Base-by-base conservation (phyloP, 1,139 yeast species). In the Geotrichum phurueaensis region DNA sequence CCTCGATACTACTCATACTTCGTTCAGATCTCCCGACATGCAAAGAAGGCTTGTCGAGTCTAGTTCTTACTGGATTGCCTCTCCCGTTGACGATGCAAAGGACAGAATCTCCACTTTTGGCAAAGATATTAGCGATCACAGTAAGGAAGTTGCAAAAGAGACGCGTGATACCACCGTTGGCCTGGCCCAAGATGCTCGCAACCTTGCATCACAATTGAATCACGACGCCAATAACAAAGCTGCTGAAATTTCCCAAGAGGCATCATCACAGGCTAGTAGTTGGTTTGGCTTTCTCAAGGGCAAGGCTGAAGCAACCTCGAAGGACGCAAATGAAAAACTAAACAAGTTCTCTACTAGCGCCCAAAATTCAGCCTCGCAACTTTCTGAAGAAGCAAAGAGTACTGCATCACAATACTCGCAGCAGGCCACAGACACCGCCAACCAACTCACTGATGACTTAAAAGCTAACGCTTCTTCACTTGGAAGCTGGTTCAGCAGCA, bases 41-140 rank as follows among this genome's bases (percentile, higher is more conserved):
- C 56, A 39, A 12, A 27, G 52, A 5, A 45, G 36, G 25, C 23
- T 51, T 23, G 23, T 55, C 13, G n/a, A 25, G 1, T 23, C n/a
- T 18, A 15, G 43, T 15, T 25, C 20, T 18, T 57, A 57, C 25
- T 57, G 60, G 60, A 52, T 57, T 47, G 18, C 25, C 15, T 57
- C 60, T 15, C 53, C 60, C 1, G 31, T 53, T 6, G 60, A 57
- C 13, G 56, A 57, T 25, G 60, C 56, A 15, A 52, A 57, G 27
- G 49, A 52, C 20, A 50, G 50, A n/a, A 52, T 53, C n/a, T 10
- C 18, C 29, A n/a, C 45, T 15, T 45, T 29, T 18, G 31, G 48
- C 15, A 45, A 47, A 47, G 48, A 52, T 9, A 55, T 55, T 53
- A 53, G 49, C 13, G 54, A 54, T 18, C 53, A 55, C n/a, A 18